These are phyloP conservation scores for Porpolomopsis calyptriformis DNA, from an alignment of 768 basidiomycete genomes.

Conservation along the genomic window DNA sequence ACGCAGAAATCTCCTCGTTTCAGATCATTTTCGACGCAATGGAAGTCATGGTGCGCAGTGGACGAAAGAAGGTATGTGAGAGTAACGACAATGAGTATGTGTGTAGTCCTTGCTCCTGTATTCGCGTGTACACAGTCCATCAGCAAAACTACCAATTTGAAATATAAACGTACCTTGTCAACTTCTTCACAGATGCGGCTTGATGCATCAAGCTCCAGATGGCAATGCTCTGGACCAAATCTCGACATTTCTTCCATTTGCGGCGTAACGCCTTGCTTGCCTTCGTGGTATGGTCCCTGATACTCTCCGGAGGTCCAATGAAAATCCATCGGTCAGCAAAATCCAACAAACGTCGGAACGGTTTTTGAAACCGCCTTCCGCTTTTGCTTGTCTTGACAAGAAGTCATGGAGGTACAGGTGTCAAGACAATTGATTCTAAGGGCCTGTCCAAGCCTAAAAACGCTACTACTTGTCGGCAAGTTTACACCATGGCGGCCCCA, in stretches of 20 bases:
- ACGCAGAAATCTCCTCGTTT: constrained; percentile 90
- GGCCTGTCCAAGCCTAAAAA: too few relatives aligned
- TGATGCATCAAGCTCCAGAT: constrained; percentile 98
- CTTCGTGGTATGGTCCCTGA: constrained; percentile 98
- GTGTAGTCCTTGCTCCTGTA: constrained; percentile 93
- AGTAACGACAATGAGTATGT: constrained; percentile 88
- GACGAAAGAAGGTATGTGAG: constrained; percentile 77
- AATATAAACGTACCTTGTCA: constrained; percentile 53
- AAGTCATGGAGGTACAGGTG: too few relatives aligned
- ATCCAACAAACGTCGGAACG: constrained; percentile 89
- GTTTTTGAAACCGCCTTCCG: constrained; percentile 92
- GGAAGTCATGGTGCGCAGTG: constrained; percentile 72
- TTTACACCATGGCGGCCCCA: too few relatives aligned
- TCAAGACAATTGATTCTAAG: too few relatives aligned
- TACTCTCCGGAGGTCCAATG: constrained; percentile 95
- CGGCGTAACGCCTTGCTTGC: constrained; percentile 95
- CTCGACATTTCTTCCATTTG: constrained; percentile 93
- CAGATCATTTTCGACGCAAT: constrained; percentile 98
- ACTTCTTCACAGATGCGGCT: constrained; percentile 77
- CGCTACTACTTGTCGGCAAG: too few relatives aligned
- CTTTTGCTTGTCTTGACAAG: constrained; percentile 90
- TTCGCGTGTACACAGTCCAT: constrained; percentile 49
- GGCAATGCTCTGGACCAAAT: constrained; percentile 91
- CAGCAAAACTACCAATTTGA: background rate
- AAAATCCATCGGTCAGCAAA: constrained; percentile 97